phyloP scores from a whole-genome alignment of 495 filamentous ascomycete genomes.

The Penicillium goetzii region DNA sequence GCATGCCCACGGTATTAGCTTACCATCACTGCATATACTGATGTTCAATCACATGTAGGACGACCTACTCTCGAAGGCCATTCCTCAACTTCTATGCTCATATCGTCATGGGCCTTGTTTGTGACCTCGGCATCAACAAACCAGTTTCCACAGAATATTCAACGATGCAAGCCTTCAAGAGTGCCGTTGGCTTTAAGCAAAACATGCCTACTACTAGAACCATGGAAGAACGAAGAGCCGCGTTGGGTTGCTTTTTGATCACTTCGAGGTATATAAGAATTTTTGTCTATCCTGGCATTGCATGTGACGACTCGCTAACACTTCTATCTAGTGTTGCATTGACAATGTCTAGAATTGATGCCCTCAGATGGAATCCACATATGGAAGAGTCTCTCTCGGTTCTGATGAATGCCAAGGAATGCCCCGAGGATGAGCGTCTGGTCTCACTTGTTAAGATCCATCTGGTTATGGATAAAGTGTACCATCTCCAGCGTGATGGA shows the following conservation, averaged over 20 bases:
- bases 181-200: slow-evolving; percentile 26
- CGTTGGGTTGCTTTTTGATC: slow-evolving; percentile 56
- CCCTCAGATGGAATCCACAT: slow-evolving; percentile 55
- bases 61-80: slow-evolving; percentile 22
- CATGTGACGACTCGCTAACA: not conserved
- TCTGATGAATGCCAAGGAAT: slow-evolving; percentile 49
- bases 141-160: slow-evolving; percentile 33
- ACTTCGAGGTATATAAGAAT: slow-evolving; percentile 49
- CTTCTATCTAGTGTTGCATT: slow-evolving; percentile 42
- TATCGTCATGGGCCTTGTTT: slow-evolving; percentile 55
- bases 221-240: slow-evolving; percentile 56
- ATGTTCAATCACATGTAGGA: slow-evolving; percentile 16
- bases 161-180: slow-evolving; percentile 32
- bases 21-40: not conserved
- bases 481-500: slow-evolving; percentile 29
- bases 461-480: slow-evolving; percentile 44
- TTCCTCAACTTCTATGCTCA: slow-evolving; percentile 49
- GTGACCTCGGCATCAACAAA: slow-evolving; percentile 60
- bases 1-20: not conserved
- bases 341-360: slow-evolving; percentile 49
- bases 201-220: slow-evolving; percentile 36
- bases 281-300: not conserved
- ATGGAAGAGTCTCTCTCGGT: slow-evolving; percentile 55
- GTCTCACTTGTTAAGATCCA: slow-evolving; percentile 52
- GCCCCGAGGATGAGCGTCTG: slow-evolving; percentile 54